Base-by-base conservation (phyloP, 2,329 filamentous ascomycete species). In the Paracorniculantispora psalliotae region DNA sequence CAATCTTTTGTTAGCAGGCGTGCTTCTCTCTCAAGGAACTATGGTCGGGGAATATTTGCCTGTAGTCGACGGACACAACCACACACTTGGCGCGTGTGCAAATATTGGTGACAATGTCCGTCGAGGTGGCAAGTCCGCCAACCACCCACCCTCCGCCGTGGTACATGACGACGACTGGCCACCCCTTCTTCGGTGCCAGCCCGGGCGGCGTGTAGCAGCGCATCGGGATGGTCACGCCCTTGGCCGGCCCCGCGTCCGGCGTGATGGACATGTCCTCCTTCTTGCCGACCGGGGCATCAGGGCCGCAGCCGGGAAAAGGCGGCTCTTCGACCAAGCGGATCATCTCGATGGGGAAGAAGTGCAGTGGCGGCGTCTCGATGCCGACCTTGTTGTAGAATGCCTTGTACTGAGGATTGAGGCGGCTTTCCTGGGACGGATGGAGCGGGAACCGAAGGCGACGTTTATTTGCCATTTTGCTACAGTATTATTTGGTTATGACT, bases 61-160 rank as follows among this genome's bases (percentile, higher is more conserved):
- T 58, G 35, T 60, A 50, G 41, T 61, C 60, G 21, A 57, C 55
- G 6, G 55, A 47, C 0, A 62, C 48, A 7, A 63, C 57, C 12
- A 63, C 53, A 39, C 61, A 62, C 19, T 56, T 54, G 39, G 58
- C 57, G 5, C 59, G 51, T 2, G 56, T 43, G 59, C 78, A 79
- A 5, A 81, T 64, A 63, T 79, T 75, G 30, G 77, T 75, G 61
- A 77, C 79, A 3, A 80, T 72, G 19, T 71, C 70, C 63, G 80
- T 79, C 66, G 81, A 79, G 0, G 77, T 79, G 53, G 79, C 72
- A 28, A 80, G 77, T 52, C 78, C 77, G 1, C 79, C 79, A 43
- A 81, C 59, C 4, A 80, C 77, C 77, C 77, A 81, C 5, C 79
- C 79, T 2, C 79, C 79, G 15, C 78, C 79, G 61, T 81, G 79